Base-by-base conservation (phyloP, 371 early-diverging fungal genomes). In the Mucor mucedo region DNA sequence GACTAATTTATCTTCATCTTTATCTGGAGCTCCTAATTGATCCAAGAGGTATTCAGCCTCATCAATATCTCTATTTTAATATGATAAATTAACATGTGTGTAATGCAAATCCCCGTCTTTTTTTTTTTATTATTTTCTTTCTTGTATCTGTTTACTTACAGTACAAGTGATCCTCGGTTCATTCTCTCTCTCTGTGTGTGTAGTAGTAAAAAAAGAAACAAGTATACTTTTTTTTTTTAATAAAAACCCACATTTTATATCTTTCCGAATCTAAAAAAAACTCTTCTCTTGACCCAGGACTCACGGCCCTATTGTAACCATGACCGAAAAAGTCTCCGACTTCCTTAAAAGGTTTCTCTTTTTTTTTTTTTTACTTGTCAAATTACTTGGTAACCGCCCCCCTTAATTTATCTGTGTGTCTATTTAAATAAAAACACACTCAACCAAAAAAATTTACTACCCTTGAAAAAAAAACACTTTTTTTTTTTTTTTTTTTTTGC, bases 41-140 rank as follows among this genome's bases (percentile, higher is more conserved):
- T 82, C 79, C 53, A 79, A 65, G n/a, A 79, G 67, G 52, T 70
- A 82, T 63, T 84, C 83, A 41, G 82, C 84, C 69, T 84, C 84
- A 64, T 84, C 84, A 68, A 84, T 82, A 21, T 78, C 70, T 39
- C 80, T 80, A 62, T 28, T 47, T 47, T 47, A 47, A 7, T 42
- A 55, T 5, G 5, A 29, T 27, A 50, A 50, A 50, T 28, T 29
- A 8, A 50, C 8, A 16, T 49, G 49, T 49, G 16, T 33, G 42
- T 50, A 27, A 28, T 52, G n/a, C 1, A 30, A 27, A 28, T 38
- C 40, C 21, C 49, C 32, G 38, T 16, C n/a, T 27, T 58, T 39
- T 16, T 13, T 13, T 48, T 27, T 58, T 39, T 16, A 4, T 13
- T 48, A 9, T 7, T 45, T 16, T 10, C 27, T 13, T 27, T 11